Percentiles rank a stretch among this genome's conserved stretches.
phyloP scores from a whole-genome alignment of 139 green algal genomes.

The Tetraselmis chui region DNA sequence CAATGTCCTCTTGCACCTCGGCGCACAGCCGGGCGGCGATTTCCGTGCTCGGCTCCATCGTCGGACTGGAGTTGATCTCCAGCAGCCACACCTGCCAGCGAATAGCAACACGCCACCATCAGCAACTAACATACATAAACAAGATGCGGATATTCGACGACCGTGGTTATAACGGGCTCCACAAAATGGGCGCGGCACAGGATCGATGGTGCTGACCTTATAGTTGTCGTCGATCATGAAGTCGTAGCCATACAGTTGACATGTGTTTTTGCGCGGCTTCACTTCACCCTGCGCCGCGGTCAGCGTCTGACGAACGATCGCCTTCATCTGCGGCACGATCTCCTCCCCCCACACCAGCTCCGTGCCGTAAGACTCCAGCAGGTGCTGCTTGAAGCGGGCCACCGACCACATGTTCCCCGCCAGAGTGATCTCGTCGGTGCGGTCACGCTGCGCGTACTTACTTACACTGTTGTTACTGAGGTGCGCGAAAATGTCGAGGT shows the following conservation, averaged over 20 bases:
- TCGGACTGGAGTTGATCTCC: conserved; percentile 15
- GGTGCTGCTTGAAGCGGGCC: not conserved
- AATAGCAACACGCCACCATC: no score
- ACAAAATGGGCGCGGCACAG: no score
- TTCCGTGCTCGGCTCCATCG: conserved; percentile 9
- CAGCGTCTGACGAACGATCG: not conserved
- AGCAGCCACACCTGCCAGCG: conserved; percentile 15
- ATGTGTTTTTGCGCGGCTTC: conserved; percentile 1
- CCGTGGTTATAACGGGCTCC: no score
- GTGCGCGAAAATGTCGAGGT: conserved; percentile 13
- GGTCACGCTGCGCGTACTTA: not conserved
- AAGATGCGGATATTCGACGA: no score
- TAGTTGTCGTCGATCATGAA: conserved; percentile 10
- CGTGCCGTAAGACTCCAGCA: not conserved
- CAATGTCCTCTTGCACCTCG: conserved; percentile 2
- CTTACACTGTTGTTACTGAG: conserved; percentile 22
- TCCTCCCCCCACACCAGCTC: not conserved
- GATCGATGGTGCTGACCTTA: no score
- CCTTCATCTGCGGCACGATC: conserved; percentile 5
- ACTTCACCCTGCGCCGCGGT: not conserved
- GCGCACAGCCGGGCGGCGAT: conserved; percentile 1
- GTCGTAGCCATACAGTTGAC: conserved; percentile 15
- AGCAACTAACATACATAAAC: no score
- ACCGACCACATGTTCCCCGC: not conserved
- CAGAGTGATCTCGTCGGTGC: not conserved